A percentile compares a stretch with the other conserved stretches of the same genome.
phyloP scores from a whole-genome alignment of 805 yeast species.

The Kazachstania viticola region DNA sequence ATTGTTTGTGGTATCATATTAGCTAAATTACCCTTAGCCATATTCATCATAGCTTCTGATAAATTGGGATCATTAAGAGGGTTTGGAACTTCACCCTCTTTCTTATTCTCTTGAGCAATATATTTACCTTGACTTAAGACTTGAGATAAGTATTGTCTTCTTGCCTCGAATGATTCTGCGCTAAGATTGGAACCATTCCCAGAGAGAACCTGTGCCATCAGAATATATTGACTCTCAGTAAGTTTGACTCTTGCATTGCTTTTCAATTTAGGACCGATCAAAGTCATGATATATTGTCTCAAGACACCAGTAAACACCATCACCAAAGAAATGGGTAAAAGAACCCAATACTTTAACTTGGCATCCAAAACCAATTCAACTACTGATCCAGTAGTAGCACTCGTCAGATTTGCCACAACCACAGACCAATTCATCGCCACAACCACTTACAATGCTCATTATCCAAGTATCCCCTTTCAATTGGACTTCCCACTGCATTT shows the following conservation, averaged over 20 bases:
- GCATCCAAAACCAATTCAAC: constrained; percentile 68
- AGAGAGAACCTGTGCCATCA: constrained; percentile 47
- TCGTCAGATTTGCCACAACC: constrained; percentile 7
- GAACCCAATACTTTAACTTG: constrained; percentile 75
- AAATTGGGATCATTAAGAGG: constrained; percentile 63
- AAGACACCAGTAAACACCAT: constrained; percentile 82
- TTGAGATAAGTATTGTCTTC: constrained; percentile 38
- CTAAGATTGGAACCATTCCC: constrained; percentile 43
- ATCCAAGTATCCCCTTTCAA: too few species aligned
- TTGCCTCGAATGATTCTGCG: constrained; percentile 38
- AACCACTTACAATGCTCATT: too few species aligned
- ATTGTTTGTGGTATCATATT: constrained; percentile 85
- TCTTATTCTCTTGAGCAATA: constrained; percentile 34
- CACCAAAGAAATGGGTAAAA: constrained; percentile 77
- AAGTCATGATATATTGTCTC: constrained; percentile 52
- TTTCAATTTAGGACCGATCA: constrained; percentile 50
- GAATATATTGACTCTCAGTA: constrained; percentile 54
- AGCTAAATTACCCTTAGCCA: constrained; percentile 73
- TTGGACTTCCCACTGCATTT: too few species aligned
- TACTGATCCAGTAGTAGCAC: constrained; percentile 20
- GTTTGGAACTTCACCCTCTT: constrained; percentile 33
- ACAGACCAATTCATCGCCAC: too few species aligned
- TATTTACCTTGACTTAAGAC: constrained; percentile 43
- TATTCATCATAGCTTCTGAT: constrained; percentile 59
- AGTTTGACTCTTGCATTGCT: constrained; percentile 38